Conservation (phyloP, 768 basidiomycete genomes). For the Kwoniella botswanensis region DNA sequence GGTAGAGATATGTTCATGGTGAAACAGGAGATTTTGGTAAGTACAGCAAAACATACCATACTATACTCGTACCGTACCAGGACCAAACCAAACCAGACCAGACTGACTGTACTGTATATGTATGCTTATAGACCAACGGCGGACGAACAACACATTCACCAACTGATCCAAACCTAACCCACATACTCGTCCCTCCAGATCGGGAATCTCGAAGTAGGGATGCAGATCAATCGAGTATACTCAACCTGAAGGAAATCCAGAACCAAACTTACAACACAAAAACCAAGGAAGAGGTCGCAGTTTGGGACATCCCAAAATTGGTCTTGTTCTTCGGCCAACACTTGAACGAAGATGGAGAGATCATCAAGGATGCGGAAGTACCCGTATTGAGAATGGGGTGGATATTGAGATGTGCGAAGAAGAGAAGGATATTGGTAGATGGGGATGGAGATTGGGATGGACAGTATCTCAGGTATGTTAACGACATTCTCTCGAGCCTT, state of each 20-base stretch:
- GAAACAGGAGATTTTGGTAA: background rate
- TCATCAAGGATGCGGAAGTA: background rate
- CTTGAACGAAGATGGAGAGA: background rate
- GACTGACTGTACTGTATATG: too few relatives aligned
- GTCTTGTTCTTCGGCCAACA: background rate
- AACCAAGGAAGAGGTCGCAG: background rate
- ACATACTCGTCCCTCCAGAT: slow-evolving; percentile 8
- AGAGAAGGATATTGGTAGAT: background rate
- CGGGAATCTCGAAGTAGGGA: background rate
- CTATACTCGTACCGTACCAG: background rate
- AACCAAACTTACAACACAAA: background rate
- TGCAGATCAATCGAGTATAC: background rate
- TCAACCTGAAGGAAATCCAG: background rate
- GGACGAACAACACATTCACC: background rate
- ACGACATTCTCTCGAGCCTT: too few relatives aligned
- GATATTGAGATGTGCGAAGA: background rate
- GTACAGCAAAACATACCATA: background rate
- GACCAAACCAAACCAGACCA: too few relatives aligned
- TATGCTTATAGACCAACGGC: background rate
- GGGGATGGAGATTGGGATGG: background rate
- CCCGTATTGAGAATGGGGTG: background rate
- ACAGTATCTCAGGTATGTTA: background rate
- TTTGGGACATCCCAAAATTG: background rate
- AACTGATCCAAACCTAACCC: background rate
- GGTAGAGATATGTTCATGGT: background rate